Conservation (phyloP, 2,329 filamentous ascomycete genomes). For the Teratosphaeria epicoccoides region DNA sequence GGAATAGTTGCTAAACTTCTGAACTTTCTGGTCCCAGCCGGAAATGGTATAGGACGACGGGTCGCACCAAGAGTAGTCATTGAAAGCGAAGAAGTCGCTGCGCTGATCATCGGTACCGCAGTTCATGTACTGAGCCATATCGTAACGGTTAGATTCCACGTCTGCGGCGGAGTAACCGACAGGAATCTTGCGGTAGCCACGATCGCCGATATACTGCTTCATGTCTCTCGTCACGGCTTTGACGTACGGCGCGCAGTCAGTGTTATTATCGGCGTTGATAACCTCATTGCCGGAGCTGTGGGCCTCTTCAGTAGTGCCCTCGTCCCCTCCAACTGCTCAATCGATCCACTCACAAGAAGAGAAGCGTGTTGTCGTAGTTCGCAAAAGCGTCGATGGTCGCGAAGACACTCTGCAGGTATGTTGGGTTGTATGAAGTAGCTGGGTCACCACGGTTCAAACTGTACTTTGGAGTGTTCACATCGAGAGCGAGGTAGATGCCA, state of each 20-base stretch:
- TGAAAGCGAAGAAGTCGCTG: constrained; percentile 81
- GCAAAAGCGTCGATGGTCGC: constrained; percentile 77
- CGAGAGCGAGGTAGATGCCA: constrained; percentile 83
- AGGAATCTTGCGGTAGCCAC: constrained; percentile 57
- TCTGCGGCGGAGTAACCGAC: constrained; percentile 80
- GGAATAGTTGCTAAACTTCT: constrained; percentile 77
- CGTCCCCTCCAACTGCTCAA: background rate
- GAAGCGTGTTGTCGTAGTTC: constrained; percentile 75
- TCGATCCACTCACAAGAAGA: constrained; percentile 44
- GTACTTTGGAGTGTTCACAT: constrained; percentile 78
- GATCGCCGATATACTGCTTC: constrained; percentile 68
- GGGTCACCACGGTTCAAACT: constrained; percentile 70
- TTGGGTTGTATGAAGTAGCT: constrained; percentile 70
- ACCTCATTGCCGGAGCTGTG: constrained; percentile 42
- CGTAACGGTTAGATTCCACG: constrained; percentile 44
- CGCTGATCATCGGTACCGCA: constrained; percentile 75
- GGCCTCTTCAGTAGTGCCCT: background rate
- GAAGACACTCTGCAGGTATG: constrained; percentile 77
- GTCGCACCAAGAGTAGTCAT: constrained; percentile 81
- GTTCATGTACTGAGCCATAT: constrained; percentile 89
- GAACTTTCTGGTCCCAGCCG: constrained; percentile 80
- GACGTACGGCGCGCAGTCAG: constrained; percentile 56
- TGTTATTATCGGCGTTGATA: constrained; percentile 49
- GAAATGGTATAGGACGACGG: constrained; percentile 57
- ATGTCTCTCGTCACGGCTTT: constrained; percentile 67